Conservation (phyloP, 352 stramenopile species). For the Pythium sukuiense region DNA sequence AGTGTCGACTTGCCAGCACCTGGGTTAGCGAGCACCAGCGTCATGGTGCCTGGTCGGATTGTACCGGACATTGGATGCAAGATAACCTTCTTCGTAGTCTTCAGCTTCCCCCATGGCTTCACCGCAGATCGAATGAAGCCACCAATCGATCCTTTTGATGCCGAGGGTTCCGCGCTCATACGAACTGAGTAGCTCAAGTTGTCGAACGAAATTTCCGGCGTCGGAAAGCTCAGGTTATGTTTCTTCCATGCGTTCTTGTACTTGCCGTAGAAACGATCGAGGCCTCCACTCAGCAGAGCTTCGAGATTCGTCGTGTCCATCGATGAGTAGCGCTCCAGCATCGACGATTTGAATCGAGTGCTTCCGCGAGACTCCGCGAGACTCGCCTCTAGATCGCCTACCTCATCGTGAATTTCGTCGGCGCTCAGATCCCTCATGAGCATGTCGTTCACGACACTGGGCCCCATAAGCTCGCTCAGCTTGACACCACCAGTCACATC, state of each 20-base stretch:
- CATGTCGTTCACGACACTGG: too few species aligned
- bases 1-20: slow-evolving; percentile 68
- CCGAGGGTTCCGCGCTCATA: slow-evolving; percentile 25
- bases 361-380: too few species aligned
- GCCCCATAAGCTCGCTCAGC: too few species aligned
- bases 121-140: slow-evolving; percentile 17
- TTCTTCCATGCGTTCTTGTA: slow-evolving; percentile 41
- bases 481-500: too few species aligned
- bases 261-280: slow-evolving; percentile 56
- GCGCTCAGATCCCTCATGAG: too few species aligned
- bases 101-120: slow-evolving; percentile 27
- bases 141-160: slow-evolving; percentile 21
- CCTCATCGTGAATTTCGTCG: too few species aligned
- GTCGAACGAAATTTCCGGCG: slow-evolving; percentile 58
- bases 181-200: slow-evolving; percentile 49
- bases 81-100: slow-evolving; percentile 36
- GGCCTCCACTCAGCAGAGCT: slow-evolving; percentile 51
- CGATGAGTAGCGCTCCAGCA: slow-evolving; percentile 37
- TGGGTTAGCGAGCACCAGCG: slow-evolving; percentile 62
- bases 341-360: slow-evolving; percentile 24
- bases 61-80: slow-evolving; percentile 70
- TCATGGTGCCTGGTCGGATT: slow-evolving; percentile 61
- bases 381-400: too few species aligned
- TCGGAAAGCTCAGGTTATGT: slow-evolving; percentile 55
- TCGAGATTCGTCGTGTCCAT: slow-evolving; percentile 53